Evolutionary conservation across 768 basidiomycete species (phyloP), one percentile per base, ranked within the genome.

Genomic region (Leccinellum luteum): DNA sequence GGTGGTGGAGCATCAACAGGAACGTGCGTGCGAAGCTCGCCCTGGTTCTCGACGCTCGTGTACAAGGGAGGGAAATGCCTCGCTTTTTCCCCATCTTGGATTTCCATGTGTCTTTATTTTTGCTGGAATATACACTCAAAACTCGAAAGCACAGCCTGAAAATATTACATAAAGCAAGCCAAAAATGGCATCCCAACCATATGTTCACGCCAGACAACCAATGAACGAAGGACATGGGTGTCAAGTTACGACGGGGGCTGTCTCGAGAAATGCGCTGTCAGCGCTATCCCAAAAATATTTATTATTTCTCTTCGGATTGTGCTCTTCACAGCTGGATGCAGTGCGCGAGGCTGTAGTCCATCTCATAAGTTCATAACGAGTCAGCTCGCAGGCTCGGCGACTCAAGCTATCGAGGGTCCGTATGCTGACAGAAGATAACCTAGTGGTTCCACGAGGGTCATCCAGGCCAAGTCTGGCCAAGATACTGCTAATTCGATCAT

Each of bases 11-110:
- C 65, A 62, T 57, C 66, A 60, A 28, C 25, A 27, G 62, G 59
- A 64, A 69, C 68, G 60, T 68, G 67, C 54, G 67, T 65, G 60
- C 58, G 67, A 69, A 64, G 67, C 64, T 61, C 56, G 13, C 54
- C 57, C 51, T 57, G 49, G 48, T 60, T 60, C 57, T 54, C 45
- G n/a, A n/a, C n/a, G 55, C 49, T 51, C 47, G 55, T 45, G 48
- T 21, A 54, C 63, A 60, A 54, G 55, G 32, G 19, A 3, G 58
- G 55, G 12, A 48, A 56, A 63, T 27, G 32, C 57, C 51, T 64
- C 32, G 44, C 60, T 43, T 44, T 58, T 53, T 64, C 43, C 25
- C 49, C 35, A 30, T 59, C 57, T 58, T 15, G 55, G 45, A 60
- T 57, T 58, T 54, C 45, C 32, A 28, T 57, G 17, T 58, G 51